A percentile compares a stretch with the other conserved stretches of the same genome.
phyloP scores from a whole-genome alignment of 2,329 filamentous ascomycete species.

The Hortaea sp. region DNA sequence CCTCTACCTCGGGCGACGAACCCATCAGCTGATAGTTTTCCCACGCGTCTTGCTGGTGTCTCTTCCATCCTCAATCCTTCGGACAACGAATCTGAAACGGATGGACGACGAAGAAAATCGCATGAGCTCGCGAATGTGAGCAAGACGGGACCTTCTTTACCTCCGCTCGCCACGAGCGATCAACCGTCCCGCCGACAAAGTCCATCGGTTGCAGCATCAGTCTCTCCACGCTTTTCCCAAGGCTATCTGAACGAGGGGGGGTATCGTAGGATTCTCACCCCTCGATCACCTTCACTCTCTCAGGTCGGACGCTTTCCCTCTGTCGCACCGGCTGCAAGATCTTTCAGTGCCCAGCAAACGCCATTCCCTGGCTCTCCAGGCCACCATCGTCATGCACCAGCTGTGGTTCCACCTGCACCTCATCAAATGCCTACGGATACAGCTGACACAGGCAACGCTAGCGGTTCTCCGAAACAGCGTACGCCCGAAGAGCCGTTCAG shows the following conservation, averaged over 20 bases:
- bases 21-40: slow-evolving; percentile 11
- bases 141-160: slow-evolving; percentile 22
- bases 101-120: too few relatives aligned
- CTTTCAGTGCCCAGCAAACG: slow-evolving; percentile 39
- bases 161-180: slow-evolving; percentile 17
- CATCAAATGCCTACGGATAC: slow-evolving; percentile 9
- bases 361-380: slow-evolving; percentile 36
- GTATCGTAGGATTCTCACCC: slow-evolving; percentile 43
- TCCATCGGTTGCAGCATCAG: slow-evolving; percentile 8
- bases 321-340: slow-evolving; percentile 33
- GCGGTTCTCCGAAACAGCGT: too few relatives aligned
- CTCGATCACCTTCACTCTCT: slow-evolving; percentile 43
- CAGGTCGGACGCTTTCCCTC: slow-evolving; percentile 42
- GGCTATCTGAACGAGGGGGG: slow-evolving; percentile 7
- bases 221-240: slow-evolving; percentile 8
- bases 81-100: too few relatives aligned
- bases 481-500: too few relatives aligned
- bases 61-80: slow-evolving; percentile 37
- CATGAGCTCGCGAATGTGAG: too few relatives aligned
- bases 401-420: not conserved
- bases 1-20: slow-evolving; percentile 17
- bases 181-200: not conserved
- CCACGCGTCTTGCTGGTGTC: slow-evolving; percentile 31
- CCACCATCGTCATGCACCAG: slow-evolving; percentile 29
- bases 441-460: slow-evolving; percentile 11